Percentiles rank a stretch among this genome's conserved stretches.
Conservation (phyloP, 2,329 filamentous ascomycete genomes). For the Aureobasidium sp. region DNA sequence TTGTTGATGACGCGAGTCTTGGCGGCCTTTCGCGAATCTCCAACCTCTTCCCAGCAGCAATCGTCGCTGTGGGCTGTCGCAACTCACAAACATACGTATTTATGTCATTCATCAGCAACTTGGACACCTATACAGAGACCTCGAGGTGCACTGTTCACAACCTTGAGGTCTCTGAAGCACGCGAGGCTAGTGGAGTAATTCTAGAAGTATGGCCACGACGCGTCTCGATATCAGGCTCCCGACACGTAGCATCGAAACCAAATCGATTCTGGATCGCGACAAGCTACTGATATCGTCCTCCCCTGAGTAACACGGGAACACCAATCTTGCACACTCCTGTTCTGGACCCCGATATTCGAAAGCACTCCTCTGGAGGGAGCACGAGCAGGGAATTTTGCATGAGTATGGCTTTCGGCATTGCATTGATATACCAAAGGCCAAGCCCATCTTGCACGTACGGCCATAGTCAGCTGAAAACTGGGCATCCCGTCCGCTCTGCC, state of each 20-base stretch:
- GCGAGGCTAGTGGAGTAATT: background rate
- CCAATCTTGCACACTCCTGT: no score
- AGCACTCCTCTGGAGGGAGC: no score
- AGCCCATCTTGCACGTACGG: no score
- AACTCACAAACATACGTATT: background rate
- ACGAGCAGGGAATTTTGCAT: no score
- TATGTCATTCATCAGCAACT: no score
- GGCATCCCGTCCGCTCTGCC: no score
- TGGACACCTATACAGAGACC: no score
- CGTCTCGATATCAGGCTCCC: background rate
- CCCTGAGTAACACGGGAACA: no score
- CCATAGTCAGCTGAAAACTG: no score
- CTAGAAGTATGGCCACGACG: background rate
- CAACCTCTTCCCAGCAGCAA: background rate
- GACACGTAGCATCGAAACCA: background rate
- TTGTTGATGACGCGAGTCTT: background rate
- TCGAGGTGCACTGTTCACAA: background rate
- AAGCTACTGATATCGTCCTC: background rate
- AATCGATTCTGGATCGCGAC: background rate
- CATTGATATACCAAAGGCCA: no score
- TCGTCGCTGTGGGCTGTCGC: background rate
- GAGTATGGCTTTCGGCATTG: no score
- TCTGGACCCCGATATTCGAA: no score
- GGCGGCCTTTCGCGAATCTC: background rate
- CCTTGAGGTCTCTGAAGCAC: background rate